Conservation (phyloP, 1,139 yeast species). For the Yamadazyma friedrichii region DNA sequence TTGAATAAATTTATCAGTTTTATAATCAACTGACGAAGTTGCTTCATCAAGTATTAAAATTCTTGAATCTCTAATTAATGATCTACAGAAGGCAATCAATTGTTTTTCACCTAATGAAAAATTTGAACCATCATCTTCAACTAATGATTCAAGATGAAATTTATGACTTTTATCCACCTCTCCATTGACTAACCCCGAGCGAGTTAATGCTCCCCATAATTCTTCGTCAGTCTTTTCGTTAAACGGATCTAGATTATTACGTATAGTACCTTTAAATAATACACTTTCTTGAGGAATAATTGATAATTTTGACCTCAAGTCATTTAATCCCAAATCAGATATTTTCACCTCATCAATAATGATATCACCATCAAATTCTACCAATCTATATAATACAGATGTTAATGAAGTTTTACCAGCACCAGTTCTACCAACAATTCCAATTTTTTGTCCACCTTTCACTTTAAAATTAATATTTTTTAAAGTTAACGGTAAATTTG, state of each 20-base stretch:
- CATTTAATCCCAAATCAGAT: slow-evolving; percentile 66
- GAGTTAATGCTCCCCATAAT: slow-evolving; percentile 33
- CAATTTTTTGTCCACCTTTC: slow-evolving; percentile 60
- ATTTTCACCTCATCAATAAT: slow-evolving; percentile 60
- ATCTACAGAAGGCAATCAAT: slow-evolving; percentile 51
- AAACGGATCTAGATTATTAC: slow-evolving; percentile 76
- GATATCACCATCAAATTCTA: slow-evolving; percentile 56
- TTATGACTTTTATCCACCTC: slow-evolving; percentile 16
- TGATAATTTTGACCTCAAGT: slow-evolving; percentile 72
- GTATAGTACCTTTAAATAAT: slow-evolving; percentile 76
- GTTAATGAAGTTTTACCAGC: slow-evolving; percentile 76
- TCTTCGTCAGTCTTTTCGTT: slow-evolving; percentile 28
- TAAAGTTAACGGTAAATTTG: slow-evolving; percentile 71
- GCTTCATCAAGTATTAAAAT: slow-evolving; percentile 57
- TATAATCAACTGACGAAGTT: slow-evolving; percentile 56
- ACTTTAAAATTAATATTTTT: slow-evolving; percentile 50
- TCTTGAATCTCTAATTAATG: slow-evolving; percentile 48
- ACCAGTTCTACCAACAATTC: slow-evolving; percentile 80
- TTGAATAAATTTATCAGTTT: slow-evolving; percentile 52
- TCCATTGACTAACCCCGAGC: slow-evolving; percentile 26
- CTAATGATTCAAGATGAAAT: slow-evolving; percentile 48
- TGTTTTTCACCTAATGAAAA: slow-evolving; percentile 57
- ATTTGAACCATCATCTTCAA: slow-evolving; percentile 52
- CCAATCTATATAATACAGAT: slow-evolving; percentile 61
- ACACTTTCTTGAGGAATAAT: slow-evolving; percentile 96